Conservation (phyloP, 108 stramenopile species). For the Pseudonitzschia pungens region DNA sequence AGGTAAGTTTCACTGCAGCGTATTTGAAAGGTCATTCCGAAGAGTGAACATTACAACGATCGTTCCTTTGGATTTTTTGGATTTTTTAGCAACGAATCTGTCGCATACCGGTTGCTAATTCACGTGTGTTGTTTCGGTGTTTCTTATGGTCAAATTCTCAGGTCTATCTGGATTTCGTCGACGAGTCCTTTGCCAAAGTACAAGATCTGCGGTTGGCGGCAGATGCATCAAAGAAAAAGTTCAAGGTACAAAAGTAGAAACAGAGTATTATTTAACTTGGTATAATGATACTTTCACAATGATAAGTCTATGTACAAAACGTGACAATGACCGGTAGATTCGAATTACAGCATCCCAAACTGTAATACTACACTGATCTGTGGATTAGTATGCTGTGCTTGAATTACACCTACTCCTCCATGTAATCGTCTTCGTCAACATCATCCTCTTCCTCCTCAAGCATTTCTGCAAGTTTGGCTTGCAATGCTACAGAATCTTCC, state of each 20-base stretch:
- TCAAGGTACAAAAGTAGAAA: slow-evolving; percentile 16
- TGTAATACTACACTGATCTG: neutral
- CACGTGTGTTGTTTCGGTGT: slow-evolving; percentile 1
- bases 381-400: neutral
- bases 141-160: neutral
- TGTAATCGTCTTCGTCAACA: slow-evolving; percentile 45
- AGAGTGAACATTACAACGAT: neutral
- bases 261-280: no score
- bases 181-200: slow-evolving; percentile 54
- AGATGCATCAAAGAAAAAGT: slow-evolving; percentile 31
- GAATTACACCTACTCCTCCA: slow-evolving; percentile 2
- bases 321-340: neutral
- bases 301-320: neutral
- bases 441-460: slow-evolving; percentile 42
- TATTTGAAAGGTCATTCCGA: neutral
- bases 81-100: no score
- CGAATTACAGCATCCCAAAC: neutral
- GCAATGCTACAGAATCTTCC: slow-evolving; percentile 62
- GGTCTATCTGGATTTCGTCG: slow-evolving; percentile 73
- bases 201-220: slow-evolving; percentile 53
- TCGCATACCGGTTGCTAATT: no score
- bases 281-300: neutral
- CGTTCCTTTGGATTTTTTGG: neutral
- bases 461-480: slow-evolving; percentile 40
- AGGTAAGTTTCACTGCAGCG: slow-evolving; percentile 1